Conservation (phyloP, 2,329 filamentous ascomycete genomes). For the Diaporthe citri region DNA sequence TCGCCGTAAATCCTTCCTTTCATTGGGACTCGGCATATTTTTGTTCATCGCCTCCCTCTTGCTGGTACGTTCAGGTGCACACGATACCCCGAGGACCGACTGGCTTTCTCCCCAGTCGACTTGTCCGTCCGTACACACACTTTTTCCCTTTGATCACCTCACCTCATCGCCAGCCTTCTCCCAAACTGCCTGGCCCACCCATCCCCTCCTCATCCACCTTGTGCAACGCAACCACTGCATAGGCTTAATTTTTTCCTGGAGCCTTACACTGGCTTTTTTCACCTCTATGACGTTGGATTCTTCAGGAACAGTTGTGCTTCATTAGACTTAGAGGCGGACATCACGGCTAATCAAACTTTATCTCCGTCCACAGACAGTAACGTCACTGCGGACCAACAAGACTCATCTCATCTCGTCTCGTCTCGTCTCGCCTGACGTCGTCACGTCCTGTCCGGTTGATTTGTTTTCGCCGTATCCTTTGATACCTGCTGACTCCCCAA, state of each 20-base stretch:
- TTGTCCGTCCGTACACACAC: background rate
- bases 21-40: conserved; percentile 24
- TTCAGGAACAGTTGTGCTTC: background rate
- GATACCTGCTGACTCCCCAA: background rate
- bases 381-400: conserved; percentile 4
- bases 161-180: background rate
- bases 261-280: background rate
- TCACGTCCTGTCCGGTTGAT: background rate
- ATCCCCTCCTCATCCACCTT: background rate
- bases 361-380: conserved; percentile 12
- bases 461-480: background rate
- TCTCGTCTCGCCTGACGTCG: conserved; percentile 16
- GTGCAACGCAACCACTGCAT: background rate
- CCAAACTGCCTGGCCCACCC: conserved; percentile 1
- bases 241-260: background rate
- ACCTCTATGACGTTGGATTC: conserved; percentile 5
- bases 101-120: background rate
- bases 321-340: conserved; percentile 21
- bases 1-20: conserved; percentile 26
- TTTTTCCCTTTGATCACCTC: background rate
- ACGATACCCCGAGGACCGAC: background rate
- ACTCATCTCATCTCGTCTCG: conserved; percentile 17
- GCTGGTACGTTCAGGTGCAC: background rate
- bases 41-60: conserved; percentile 6
- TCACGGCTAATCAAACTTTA: conserved; percentile 26